A percentile compares a stretch with the other conserved stretches of the same genome.
These are phyloP conservation scores for Amborella trichopoda DNA, from an alignment of 164 flowering plant species.

Conservation along the genomic window DNA sequence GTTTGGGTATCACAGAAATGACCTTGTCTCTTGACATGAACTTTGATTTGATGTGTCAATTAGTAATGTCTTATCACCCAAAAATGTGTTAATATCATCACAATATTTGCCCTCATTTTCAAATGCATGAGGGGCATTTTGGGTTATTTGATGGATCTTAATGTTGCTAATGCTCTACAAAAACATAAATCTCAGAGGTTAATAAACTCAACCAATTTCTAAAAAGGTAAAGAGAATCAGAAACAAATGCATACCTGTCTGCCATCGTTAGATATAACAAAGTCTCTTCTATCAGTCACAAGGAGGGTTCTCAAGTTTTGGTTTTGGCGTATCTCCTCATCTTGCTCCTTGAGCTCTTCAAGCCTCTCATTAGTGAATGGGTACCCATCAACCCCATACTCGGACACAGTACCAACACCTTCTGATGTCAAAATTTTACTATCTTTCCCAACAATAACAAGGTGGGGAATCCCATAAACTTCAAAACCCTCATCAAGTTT, in stretches of 20 bases:
- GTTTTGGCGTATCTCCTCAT: slow-evolving; percentile 34
- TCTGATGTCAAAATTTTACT: slow-evolving; percentile 28
- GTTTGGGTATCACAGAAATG: no score
- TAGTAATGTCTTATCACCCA: no score
- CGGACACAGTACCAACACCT: slow-evolving; percentile 31
- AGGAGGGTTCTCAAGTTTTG: slow-evolving; percentile 50
- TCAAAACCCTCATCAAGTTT: slow-evolving; percentile 23
- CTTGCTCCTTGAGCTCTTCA: slow-evolving; percentile 31
- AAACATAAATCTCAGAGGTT: no score
- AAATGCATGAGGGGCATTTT: no score
- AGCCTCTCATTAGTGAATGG: slow-evolving; percentile 47
- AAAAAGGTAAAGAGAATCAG: background rate
- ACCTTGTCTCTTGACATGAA: no score
- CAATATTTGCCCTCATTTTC: no score
- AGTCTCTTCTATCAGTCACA: slow-evolving; percentile 34
- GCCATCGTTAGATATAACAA: slow-evolving; percentile 29
- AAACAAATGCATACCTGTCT: slow-evolving; percentile 16
- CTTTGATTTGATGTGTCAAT: no score
- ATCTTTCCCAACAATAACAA: slow-evolving; percentile 39
- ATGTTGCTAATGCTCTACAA: no score
- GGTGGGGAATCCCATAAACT: slow-evolving; percentile 46
- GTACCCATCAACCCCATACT: slow-evolving; percentile 39
- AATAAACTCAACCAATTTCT: no score
- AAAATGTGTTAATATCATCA: no score
- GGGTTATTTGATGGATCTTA: no score